Evolutionary conservation across 306 rosid genomes (phyloP), one percentile per base, ranked within the genome.

Genomic region (Coriaria nepalensis): DNA sequence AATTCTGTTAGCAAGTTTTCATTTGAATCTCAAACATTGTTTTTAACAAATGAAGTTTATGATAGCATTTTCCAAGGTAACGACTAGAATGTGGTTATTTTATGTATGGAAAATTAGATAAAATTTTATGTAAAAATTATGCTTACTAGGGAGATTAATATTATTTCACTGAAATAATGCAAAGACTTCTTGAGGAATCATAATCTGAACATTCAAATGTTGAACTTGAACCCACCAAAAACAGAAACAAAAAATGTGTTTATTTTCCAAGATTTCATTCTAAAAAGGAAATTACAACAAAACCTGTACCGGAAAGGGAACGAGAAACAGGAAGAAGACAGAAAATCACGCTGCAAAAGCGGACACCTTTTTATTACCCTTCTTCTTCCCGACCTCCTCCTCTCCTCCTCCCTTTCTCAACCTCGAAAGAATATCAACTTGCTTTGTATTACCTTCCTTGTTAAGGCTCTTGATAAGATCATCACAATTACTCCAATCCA

Each of bases 391-490:
- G 38, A 52, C 13, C 13, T 49, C 49, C 43, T 47, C 67, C 49
- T 52, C 62, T 37, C 63, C 62, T 37, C 63, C 73, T 56, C 59
- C 79, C 62, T 68, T 80, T 6, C 74, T 74, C 93, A 76, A 73
- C 73, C 97, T 76, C 14, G 86, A 81, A 52, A 88, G 80, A 51
- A 84, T 40, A 62, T 84, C 97, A 4, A 95, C 95, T 75, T 84
- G 97, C 72, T 84, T 88, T 54, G 97, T 81, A 78, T 88, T 81
- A 42, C 97, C 97, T 56, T 84, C 93, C 60, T 62, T 58, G 58
- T 75, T 84, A 43, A 90, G 93, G 74, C 79, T 77, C 61, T 49
- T 78, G 55, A 90, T 78, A 60, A 84, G 74, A 67, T 79, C 80
- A 15, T 65, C 75, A 44, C 63, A 59, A 71, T 87, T 73, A 48